phyloP scores from a whole-genome alignment of 2,329 filamentous ascomycete species.

The Dryadomyces sulphureus region DNA sequence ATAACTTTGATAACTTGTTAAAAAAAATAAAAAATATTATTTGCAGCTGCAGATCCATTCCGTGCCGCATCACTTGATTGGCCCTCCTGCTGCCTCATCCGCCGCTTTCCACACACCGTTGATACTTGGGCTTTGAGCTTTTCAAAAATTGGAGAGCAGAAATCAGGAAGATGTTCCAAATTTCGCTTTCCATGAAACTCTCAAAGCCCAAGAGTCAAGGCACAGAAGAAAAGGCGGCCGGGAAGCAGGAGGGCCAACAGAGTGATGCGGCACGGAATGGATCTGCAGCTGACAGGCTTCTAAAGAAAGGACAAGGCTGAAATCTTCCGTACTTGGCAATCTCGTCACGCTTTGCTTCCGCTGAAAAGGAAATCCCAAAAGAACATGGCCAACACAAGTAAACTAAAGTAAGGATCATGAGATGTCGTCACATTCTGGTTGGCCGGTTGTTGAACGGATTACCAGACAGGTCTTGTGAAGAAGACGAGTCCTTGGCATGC shows the following conservation, averaged over 20 bases:
- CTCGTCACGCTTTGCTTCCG: too few species aligned
- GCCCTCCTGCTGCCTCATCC: not conserved
- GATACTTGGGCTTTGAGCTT: conserved; percentile 11
- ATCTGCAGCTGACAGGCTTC: too few species aligned
- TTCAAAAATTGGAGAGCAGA: conserved; percentile 3
- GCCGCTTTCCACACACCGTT: not conserved
- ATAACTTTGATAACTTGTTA: too few species aligned
- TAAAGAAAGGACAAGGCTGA: too few species aligned
- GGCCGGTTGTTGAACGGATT: conserved; percentile 1
- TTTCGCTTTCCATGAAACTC: conserved; percentile 9
- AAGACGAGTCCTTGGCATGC: not conserved
- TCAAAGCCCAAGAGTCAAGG: conserved; percentile 10
- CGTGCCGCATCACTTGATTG: not conserved
- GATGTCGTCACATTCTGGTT: not conserved
- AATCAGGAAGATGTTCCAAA: not conserved
- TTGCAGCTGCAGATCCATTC: not conserved
- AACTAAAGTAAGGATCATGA: too few species aligned
- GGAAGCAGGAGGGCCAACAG: too few species aligned
- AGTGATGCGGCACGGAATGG: too few species aligned
- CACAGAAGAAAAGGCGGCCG: not conserved
- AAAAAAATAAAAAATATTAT: too few species aligned
- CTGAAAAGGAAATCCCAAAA: too few species aligned
- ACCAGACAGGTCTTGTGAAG: not conserved
- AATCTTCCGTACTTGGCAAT: too few species aligned
- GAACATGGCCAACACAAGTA: too few species aligned